phyloP scores from a whole-genome alignment of 768 basidiomycete species.

The Leccinum ochraceum region DNA sequence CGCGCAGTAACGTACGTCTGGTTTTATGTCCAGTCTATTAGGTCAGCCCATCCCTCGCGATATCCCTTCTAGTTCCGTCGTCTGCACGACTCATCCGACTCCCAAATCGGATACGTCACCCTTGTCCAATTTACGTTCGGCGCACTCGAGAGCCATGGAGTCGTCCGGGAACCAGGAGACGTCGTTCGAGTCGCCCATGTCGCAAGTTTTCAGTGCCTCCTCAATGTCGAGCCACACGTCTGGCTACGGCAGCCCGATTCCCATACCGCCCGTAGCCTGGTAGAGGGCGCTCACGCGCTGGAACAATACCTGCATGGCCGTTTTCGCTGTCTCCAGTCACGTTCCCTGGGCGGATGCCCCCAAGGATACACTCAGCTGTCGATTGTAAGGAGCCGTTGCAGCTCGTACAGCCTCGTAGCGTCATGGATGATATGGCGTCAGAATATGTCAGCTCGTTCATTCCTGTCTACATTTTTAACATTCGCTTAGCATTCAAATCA shows the following conservation, averaged over 20 bases:
- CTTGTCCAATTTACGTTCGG: slow-evolving; percentile 41
- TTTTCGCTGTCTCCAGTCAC: slow-evolving; percentile 39
- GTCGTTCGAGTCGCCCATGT: slow-evolving; percentile 59
- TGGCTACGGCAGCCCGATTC: slow-evolving; percentile 39
- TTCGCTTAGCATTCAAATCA: slow-evolving; percentile 76
- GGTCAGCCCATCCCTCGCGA: slow-evolving; percentile 72
- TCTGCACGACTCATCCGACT: slow-evolving; percentile 39
- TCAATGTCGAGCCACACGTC: slow-evolving; percentile 39
- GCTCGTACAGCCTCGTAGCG: no score
- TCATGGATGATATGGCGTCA: no score
- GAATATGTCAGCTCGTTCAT: slow-evolving; percentile 39
- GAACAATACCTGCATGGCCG: slow-evolving; percentile 39
- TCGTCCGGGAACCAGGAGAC: slow-evolving; percentile 62
- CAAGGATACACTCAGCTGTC: slow-evolving; percentile 20
- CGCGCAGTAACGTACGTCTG: slow-evolving; percentile 67
- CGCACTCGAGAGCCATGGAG: slow-evolving; percentile 48
- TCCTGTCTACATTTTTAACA: neutral
- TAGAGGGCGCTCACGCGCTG: slow-evolving; percentile 40
- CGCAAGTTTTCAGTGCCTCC: slow-evolving; percentile 40
- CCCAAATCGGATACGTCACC: slow-evolving; percentile 39
- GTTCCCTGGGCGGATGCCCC: slow-evolving; percentile 30
- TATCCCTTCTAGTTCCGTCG: slow-evolving; percentile 71
- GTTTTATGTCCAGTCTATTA: slow-evolving; percentile 79
- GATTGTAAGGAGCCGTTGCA: no score
- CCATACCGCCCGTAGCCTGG: slow-evolving; percentile 48